These are phyloP conservation scores for Yamadazyma dendronema DNA, from an alignment of 1,139 yeast species.

Conservation along the genomic window DNA sequence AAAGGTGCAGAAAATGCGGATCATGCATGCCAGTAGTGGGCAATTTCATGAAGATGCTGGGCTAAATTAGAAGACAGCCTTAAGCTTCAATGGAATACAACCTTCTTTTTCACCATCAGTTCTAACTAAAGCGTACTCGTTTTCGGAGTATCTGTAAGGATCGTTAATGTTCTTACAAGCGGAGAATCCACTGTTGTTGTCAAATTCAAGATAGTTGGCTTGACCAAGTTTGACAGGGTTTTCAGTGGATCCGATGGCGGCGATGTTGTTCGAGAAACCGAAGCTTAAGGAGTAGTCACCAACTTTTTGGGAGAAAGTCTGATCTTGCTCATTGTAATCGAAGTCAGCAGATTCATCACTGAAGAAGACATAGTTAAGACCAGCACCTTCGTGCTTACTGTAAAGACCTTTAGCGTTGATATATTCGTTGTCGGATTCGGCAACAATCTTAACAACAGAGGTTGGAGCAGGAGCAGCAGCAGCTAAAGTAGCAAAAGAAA, in stretches of 20 bases:
- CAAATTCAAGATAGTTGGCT: slow-evolving; percentile 22
- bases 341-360: slow-evolving; percentile 17
- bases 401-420: slow-evolving; percentile 28
- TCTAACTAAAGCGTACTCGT: slow-evolving; percentile 23
- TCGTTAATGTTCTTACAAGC: slow-evolving; percentile 43
- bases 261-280: slow-evolving; percentile 7
- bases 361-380: slow-evolving; percentile 44
- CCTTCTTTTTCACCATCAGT: slow-evolving; percentile 15
- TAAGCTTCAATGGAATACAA: slow-evolving; percentile 22
- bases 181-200: slow-evolving; percentile 33
- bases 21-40: neutral
- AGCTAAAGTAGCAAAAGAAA: slow-evolving; percentile 16
- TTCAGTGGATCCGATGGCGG: slow-evolving; percentile 13
- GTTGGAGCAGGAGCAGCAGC: slow-evolving; percentile 17
- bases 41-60: neutral
- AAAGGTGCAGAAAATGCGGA: too few species aligned
- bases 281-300: slow-evolving; percentile 5
- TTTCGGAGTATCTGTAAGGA: slow-evolving; percentile 37
- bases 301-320: slow-evolving; percentile 2
- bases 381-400: slow-evolving; percentile 55
- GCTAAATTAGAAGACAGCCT: slow-evolving; percentile 2
- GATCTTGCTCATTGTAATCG: slow-evolving; percentile 2
- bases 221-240: neutral
- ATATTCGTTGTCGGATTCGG: slow-evolving; percentile 9
- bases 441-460: slow-evolving; percentile 1